Evolutionary conservation across 2,329 filamentous ascomycete species (phyloP), one percentile per base, ranked within the genome.

Genomic region (Hypomyces perniciosus): DNA sequence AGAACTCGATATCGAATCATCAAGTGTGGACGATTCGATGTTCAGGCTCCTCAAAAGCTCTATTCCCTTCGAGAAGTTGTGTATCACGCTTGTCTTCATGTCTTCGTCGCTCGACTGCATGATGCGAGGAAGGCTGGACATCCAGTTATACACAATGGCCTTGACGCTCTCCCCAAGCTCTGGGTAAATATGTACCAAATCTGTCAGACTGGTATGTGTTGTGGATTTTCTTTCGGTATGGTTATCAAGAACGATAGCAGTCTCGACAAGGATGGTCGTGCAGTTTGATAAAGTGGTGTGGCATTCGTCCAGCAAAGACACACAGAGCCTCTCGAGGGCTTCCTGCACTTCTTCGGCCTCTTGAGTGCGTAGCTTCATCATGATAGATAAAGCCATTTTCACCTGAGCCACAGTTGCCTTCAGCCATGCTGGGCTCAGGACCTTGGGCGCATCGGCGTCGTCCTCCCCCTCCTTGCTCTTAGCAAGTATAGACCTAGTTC

Each of bases 81-180:
- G 78, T 28, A 97, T 78, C 2, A 85, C 83, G 50, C 79, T 78
- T 54, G 83, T 77, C 65, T 95, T 95, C 29, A 78, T 74, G n/a
- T 76, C 76, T 58, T 96, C 90, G 60, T 97, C 90, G 57, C 84
- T 86, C 7, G 84, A 81, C 64, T 92, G 89, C 83, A 96, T 91
- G 10, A 89, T 69, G 12, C 90, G 80, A 5, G 92, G 85, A 13
- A 99, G 77, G 38, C 88, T 85, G 2, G 82, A 81, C 27, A 91
- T 79, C 90, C 91, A 96, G 47, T 83, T 84, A 65, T 92, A 87
- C 1, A 95, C 75, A 1, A 81, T 85, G 29, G 77, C 79, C 59
- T 88, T 88, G 28, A 92, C 72, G 3, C 80, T 71, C 26, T 86
- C 82, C 4, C 77, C 71, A 2, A 91, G 74, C 44, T 79, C 72